Evolutionary conservation across 2,329 filamentous ascomycete genomes (phyloP), one percentile per base, ranked within the genome.

Genomic region (Fusarium sp.): DNA sequence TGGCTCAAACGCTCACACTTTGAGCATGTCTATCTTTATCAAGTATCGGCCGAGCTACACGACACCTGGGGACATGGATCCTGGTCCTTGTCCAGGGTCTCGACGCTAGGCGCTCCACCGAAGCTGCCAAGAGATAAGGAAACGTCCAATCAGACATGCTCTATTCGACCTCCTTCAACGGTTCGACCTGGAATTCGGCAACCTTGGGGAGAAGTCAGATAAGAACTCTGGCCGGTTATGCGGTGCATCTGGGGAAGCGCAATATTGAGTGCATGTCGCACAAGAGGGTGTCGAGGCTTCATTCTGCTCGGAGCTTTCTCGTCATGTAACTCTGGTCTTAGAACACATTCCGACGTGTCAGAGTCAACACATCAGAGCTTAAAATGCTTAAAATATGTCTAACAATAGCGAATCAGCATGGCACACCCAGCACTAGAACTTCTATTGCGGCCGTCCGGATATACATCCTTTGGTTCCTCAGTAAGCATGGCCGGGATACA

Each of bases 81-180:
- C 28, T 56, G 19, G 50, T 43, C 47, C 59, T 64, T 62, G 60
- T 60, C 63, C 54, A 56, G 67, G 64, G 57, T 71, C 62, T 68
- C 44, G 44, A 58, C 60, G 54, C 68, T 75, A 77, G 67, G 35
- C 56, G 56, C 72, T 75, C 70, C 70, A 70, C 65, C 42, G 42
- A 68, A 71, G 63, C 66, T 72, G 72, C 72, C 73, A 73, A 79
- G 71, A 79, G 79, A 80, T 80, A 80, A 80, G 79, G 52, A 50
- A 53, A 46, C 28, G 38, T 18, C 79, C 79, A 80, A 80, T 80
- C 60, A 79, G 58, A 37, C 23, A 18, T 50, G 32, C n/a, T 49
- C 64, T 59, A 65, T 72, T 70, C 67, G 50, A 72, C 67, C 67
- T 49, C 69, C 61, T 60, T 65, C 67, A 40, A 66, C 63, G 47